Evolutionary conservation across 148 eudicot genomes (phyloP).

Genomic region (Camellia lanceoleosa): DNA sequence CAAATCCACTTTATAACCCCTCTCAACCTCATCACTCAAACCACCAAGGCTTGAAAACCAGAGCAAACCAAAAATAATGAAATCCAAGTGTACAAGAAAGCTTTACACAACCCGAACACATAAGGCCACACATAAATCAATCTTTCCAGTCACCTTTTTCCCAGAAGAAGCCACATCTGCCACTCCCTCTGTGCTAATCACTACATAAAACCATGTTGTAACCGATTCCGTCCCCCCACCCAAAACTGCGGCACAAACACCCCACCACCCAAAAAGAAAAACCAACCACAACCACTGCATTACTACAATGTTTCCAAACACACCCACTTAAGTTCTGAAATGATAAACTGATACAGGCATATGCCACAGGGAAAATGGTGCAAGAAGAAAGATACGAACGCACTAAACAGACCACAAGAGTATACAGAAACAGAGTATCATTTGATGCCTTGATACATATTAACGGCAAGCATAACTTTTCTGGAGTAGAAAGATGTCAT

Average conservation of each 20-base stretch:
- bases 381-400: background rate
- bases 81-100: background rate
- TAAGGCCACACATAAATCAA: background rate
- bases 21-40: background rate
- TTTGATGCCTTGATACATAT: background rate
- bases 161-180: background rate
- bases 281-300: background rate
- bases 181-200: background rate
- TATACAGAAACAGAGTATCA: background rate
- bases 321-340: background rate
- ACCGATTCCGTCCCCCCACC: background rate
- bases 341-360: background rate
- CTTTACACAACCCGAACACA: background rate
- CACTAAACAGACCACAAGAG: background rate
- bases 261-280: background rate
- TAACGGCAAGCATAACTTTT: background rate
- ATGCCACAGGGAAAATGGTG: constrained; percentile 2
- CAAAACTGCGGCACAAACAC: background rate
- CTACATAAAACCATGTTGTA: background rate
- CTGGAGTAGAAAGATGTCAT: too few relatives aligned
- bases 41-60: background rate
- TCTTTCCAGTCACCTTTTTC: background rate
- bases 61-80: background rate
- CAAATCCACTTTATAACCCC: background rate
- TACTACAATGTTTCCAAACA: background rate